phyloP scores from a whole-genome alignment of 2,329 filamentous ascomycete species.

The Ophiostoma sp. region DNA sequence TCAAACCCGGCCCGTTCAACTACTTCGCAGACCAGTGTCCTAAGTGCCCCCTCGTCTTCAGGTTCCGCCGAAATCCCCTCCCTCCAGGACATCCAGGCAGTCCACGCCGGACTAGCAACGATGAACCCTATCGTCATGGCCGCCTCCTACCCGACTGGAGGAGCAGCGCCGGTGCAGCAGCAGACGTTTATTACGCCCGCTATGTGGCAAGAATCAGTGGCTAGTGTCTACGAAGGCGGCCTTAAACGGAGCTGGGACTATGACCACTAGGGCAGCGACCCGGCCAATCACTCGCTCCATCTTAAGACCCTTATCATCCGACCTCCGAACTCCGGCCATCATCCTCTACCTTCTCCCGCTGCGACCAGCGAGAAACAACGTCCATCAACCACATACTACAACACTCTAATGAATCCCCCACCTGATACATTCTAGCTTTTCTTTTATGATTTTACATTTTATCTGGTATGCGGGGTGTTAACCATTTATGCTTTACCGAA shows the following conservation, averaged over 20 bases:
- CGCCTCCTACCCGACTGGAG: slow-evolving; percentile 48
- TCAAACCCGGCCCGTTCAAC: slow-evolving; percentile 42
- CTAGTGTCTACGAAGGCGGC: slow-evolving; percentile 61
- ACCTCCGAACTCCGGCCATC: too few relatives aligned
- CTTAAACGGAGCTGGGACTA: slow-evolving; percentile 60
- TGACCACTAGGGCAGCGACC: slow-evolving; percentile 31
- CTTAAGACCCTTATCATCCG: background rate
- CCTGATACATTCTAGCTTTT: slow-evolving; percentile 15
- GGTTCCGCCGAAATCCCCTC: slow-evolving; percentile 51
- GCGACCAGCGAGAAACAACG: background rate
- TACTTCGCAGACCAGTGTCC: slow-evolving; percentile 45
- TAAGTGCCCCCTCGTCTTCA: slow-evolving; percentile 50
- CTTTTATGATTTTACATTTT: background rate
- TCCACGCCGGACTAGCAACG: slow-evolving; percentile 42
- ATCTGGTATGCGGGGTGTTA: slow-evolving; percentile 17
- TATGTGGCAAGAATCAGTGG: slow-evolving; percentile 70
- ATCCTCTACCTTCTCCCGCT: background rate
- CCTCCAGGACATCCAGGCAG: slow-evolving; percentile 49
- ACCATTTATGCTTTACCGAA: slow-evolving; percentile 14
- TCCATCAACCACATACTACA: background rate
- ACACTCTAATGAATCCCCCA: background rate
- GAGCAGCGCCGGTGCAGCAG: slow-evolving; percentile 36
- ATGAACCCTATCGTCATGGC: slow-evolving; percentile 44
- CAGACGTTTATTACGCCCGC: slow-evolving; percentile 59
- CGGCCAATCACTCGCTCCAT: background rate